Conservation (phyloP, 805 yeast species). For the Candida ponderosae region DNA sequence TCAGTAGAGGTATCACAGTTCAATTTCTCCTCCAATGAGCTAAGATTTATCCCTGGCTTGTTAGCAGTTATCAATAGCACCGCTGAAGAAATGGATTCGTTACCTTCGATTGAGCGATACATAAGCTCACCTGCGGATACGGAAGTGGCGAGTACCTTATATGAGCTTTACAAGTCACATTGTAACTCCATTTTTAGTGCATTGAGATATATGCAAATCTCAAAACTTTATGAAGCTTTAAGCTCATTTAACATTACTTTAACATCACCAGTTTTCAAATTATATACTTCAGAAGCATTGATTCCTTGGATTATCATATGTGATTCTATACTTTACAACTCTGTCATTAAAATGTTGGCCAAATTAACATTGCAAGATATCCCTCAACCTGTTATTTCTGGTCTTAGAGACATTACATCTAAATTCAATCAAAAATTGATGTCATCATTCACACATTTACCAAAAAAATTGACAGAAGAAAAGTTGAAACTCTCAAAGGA, state of each 20-base stretch:
- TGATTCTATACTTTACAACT: slow-evolving; percentile 54
- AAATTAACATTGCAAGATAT: slow-evolving; percentile 52
- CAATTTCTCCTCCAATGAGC: slow-evolving; percentile 2
- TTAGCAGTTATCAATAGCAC: slow-evolving; percentile 10
- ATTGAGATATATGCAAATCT: slow-evolving; percentile 59
- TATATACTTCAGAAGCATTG: slow-evolving; percentile 41
- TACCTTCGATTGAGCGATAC: slow-evolving; percentile 28
- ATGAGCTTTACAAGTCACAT: slow-evolving; percentile 54
- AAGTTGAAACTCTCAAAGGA: slow-evolving; percentile 47
- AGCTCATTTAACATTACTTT: slow-evolving; percentile 46
- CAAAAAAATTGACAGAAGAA: slow-evolving; percentile 39
- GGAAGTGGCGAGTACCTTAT: slow-evolving; percentile 56
- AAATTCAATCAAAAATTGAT: slow-evolving; percentile 38
- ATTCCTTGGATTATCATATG: slow-evolving; percentile 61
- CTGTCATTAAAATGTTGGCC: slow-evolving; percentile 49
- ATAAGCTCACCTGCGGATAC: slow-evolving; percentile 38
- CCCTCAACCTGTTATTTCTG: slow-evolving; percentile 46
- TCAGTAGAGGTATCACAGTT: too few species aligned
- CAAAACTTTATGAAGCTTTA: slow-evolving; percentile 47
- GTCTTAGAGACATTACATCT: slow-evolving; percentile 45
- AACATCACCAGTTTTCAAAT: slow-evolving; percentile 53
- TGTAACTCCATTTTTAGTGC: slow-evolving; percentile 59
- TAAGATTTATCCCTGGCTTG: slow-evolving; percentile 16
- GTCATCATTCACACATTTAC: slow-evolving; percentile 35
- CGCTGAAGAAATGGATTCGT: slow-evolving; percentile 18